Base-by-base conservation (phyloP, 305 asterid genomes). In the Fraxinus latifolia region DNA sequence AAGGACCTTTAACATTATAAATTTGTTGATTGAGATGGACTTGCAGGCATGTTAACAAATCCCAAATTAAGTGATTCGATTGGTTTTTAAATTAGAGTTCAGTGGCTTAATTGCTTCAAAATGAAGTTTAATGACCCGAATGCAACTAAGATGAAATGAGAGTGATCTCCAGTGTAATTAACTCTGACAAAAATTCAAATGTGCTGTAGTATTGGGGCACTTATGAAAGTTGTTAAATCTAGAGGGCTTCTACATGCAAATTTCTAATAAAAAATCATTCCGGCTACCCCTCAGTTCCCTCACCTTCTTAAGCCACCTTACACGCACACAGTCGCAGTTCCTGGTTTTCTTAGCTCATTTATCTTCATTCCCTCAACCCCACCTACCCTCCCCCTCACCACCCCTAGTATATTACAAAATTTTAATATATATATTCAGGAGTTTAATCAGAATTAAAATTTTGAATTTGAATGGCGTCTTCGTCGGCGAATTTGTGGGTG, bases 401-500 rank as follows among this genome's bases (percentile, higher is more conserved):
- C 72, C 23, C 21, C 60, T 34, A 70, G 11, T 1, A 0, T 29
- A 70, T 31, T 31, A 0, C 75, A 29, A 12, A 31, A 31, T 4
- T 31, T 1, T 14, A 12, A 29, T 25, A 25, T 27, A 27, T 14
- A 4, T 68, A 68, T 68, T 29, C 42, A 5, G 75, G 42, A 70
- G 21, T 15, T 70, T 1, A 29, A 70, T 70, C 12, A 32, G 39
- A 70, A 70, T n/a, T 31, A 70, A 70, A 0, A 70, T 31, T 65
- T 25, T 31, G 11, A 31, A 70, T 12, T 70, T 15, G 11, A 75
- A 96, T 94, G 98, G 93, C 88, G 36, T 92, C 97, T 78, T 84
- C 93, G 60, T 74, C 97, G 23, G 89, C 96, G 70, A 96, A 93
- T 91, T 87, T 96, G 82, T 93, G 95, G 95, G 99, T 93, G 77